Evolutionary conservation across 2,329 filamentous ascomycete genomes (phyloP), one percentile per base, ranked within the genome.

Genomic region (Talaromyces piceae): DNA sequence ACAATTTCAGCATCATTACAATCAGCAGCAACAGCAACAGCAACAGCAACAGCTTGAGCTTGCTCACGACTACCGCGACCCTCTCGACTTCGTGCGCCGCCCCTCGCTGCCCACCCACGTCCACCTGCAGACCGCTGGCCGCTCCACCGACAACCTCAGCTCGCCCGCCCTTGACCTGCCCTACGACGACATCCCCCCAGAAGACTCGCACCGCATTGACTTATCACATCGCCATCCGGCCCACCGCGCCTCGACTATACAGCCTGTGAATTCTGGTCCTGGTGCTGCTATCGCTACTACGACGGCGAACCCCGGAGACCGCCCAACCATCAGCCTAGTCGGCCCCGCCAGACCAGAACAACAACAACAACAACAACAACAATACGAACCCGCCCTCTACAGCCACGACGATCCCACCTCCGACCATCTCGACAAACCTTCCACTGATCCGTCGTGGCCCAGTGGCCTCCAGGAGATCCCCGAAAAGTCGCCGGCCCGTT

Each of bases 341-440:
- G 31, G 46, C 27, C 46, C 37, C 39, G 23, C 28, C 31, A 33
- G 41, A 50, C 57, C 53, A 1, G 54, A 58, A 23, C 51, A 55
- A 22, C 55, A 53, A 57, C 33, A n/a, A n/a, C n/a, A n/a, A 50
- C 57, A 52, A 1, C 53, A 58, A 23, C 51, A 55, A 22, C 55
- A 53, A 57, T 30, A 8, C 39, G n/a, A 31, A 4, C 56, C 57
- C 54, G 57, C 55, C 2, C 57, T 23, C 39, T 52, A 46, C 39
- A 45, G 30, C 28, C 44, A 44, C 18, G 48, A 43, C 39, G n/a
- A 43, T 43, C 25, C 28, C 30, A 48, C 43, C 28, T 49, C 48
- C 53, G 59, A 59, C 51, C 26, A 28, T 18, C 55, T 58, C 47
- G 56, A 59, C 31, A 58, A 65, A 41, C 22, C 31, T 37, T 28